Evolutionary conservation across 176 grass and related monocot genomes (phyloP).

Genomic region (Melocanna baccifera): DNA sequence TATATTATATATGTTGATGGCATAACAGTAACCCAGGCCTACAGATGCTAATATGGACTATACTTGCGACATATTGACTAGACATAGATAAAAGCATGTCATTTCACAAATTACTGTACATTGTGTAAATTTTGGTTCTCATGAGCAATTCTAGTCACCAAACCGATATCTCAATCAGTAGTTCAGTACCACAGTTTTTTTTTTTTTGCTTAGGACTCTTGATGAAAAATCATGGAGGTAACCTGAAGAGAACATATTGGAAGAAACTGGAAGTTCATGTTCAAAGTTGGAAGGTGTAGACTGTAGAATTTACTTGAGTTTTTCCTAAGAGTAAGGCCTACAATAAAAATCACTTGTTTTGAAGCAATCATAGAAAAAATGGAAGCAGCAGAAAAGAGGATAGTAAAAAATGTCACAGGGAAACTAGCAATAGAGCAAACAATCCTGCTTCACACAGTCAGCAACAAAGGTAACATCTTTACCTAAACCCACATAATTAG

Average conservation of each 20-base stretch:
- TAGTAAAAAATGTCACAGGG: constrained; percentile 1
- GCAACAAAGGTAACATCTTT: neutral
- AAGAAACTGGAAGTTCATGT: neutral
- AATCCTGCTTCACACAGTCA: no score
- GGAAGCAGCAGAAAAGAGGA: neutral
- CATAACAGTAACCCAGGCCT: neutral
- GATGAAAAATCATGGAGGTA: constrained; percentile 2
- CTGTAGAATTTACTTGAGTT: neutral
- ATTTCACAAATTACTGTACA: neutral
- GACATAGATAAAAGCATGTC: neutral
- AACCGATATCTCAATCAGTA: neutral
- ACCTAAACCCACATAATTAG: neutral
- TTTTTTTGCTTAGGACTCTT: neutral
- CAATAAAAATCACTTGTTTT: neutral
- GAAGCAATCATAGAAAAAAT: neutral
- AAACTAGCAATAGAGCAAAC: neutral
- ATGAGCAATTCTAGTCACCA: neutral
- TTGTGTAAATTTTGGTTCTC: neutral
- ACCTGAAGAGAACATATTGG: neutral
- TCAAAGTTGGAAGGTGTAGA: neutral
- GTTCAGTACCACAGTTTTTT: neutral
- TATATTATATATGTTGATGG: neutral
- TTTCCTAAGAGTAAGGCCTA: neutral
- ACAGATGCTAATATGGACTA: neutral
- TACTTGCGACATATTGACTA: neutral